phyloP scores from a whole-genome alignment of 1,284 basidiomycete genomes.

The Cutaneotrichosporon sp. region DNA sequence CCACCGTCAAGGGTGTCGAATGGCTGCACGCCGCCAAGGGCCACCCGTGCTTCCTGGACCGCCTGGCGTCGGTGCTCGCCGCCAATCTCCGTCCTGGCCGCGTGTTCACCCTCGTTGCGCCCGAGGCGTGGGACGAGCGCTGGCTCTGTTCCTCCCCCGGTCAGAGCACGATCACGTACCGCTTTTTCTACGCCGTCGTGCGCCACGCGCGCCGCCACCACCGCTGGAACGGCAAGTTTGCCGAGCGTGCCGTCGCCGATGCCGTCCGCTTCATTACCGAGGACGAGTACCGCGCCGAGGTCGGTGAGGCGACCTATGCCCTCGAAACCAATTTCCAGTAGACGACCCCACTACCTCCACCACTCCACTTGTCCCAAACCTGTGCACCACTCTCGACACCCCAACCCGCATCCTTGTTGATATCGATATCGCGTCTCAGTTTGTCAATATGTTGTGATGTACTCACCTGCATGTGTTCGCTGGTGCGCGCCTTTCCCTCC shows the following conservation, averaged over 20 bases:
- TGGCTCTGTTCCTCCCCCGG: neutral
- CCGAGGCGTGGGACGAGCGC: slow-evolving; percentile 2
- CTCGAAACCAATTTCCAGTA: slow-evolving; percentile 12
- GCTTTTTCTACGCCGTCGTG: slow-evolving; percentile 6
- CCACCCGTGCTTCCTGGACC: slow-evolving; percentile 6
- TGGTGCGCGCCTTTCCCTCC: too few species aligned
- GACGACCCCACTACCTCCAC: too few species aligned
- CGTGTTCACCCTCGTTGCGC: neutral
- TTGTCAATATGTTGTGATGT: too few species aligned
- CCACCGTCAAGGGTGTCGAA: neutral
- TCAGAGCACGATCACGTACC: neutral
- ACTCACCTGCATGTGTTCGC: too few species aligned
- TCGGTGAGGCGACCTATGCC: slow-evolving; percentile 13
- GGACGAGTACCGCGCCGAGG: slow-evolving; percentile 9
- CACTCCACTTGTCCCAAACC: too few species aligned
- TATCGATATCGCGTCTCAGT: too few species aligned
- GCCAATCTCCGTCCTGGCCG: neutral
- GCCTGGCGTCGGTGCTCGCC: neutral
- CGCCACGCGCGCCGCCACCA: neutral
- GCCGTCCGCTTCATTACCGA: slow-evolving; percentile 6
- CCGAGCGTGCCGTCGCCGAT: neutral
- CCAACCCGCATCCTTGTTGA: too few species aligned
- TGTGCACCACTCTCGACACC: too few species aligned
- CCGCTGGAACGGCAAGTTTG: slow-evolving; percentile 1
- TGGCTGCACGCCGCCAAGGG: slow-evolving; percentile 5